Conservation (phyloP, 257 asterid species). For the Dorcoceras hygrometricum region DNA sequence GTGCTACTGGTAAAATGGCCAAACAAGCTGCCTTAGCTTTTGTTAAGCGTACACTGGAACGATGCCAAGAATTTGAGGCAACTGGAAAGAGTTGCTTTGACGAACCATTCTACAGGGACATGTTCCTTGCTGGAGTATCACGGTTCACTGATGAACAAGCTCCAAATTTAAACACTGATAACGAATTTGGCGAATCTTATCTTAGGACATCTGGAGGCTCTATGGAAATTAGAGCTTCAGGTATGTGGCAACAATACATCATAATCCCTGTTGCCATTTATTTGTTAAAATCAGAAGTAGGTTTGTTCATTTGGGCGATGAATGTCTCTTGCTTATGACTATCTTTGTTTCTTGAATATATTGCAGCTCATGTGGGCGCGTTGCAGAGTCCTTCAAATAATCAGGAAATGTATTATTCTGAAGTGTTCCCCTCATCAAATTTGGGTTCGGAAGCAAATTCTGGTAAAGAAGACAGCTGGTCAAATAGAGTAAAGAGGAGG, state of each 20-base stretch:
- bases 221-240: constrained; percentile 65
- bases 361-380: constrained; percentile 59
- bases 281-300: constrained; percentile 10
- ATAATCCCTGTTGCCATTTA: constrained; percentile 22
- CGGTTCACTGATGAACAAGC: constrained; percentile 47
- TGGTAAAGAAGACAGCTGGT: constrained; percentile 53
- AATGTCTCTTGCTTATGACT: background rate
- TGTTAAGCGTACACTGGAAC: constrained; percentile 68
- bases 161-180: constrained; percentile 45
- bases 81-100: constrained; percentile 83
- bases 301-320: background rate
- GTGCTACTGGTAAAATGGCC: constrained; percentile 76
- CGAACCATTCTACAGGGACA: constrained; percentile 57
- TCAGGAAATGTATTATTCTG: constrained; percentile 55
- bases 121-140: constrained; percentile 67
- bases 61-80: constrained; percentile 59
- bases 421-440: constrained; percentile 37
- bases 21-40: constrained; percentile 85
- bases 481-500: constrained; percentile 56
- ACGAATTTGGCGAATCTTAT: constrained; percentile 47
- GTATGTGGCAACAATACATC: constrained; percentile 31
- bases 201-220: constrained; percentile 50
- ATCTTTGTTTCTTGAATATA: constrained; percentile 7
- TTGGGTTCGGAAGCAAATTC: constrained; percentile 47
- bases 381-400: constrained; percentile 60